phyloP scores from a whole-genome alignment of 768 basidiomycete species.

The Leccinum rimulosum region DNA sequence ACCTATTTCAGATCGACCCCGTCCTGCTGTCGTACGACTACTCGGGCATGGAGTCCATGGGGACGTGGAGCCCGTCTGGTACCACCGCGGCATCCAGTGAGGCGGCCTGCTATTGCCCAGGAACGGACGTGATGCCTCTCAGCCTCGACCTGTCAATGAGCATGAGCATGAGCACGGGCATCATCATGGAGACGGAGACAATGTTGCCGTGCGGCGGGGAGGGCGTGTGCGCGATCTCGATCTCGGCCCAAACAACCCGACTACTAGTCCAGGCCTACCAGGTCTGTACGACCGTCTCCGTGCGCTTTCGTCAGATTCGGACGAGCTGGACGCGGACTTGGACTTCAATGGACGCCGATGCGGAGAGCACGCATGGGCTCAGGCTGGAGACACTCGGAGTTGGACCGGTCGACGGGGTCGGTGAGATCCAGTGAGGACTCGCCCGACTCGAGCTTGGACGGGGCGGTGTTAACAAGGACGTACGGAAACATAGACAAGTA shows the following conservation, averaged over 20 bases:
- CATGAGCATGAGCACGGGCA: neutral
- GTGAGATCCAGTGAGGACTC: neutral
- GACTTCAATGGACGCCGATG: neutral
- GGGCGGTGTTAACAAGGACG: neutral
- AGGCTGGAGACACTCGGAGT: neutral
- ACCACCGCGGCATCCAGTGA: neutral
- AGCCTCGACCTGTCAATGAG: neutral
- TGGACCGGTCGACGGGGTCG: neutral
- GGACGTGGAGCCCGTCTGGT: too few species aligned
- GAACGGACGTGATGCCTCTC: neutral
- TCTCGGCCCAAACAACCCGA: neutral
- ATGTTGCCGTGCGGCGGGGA: neutral
- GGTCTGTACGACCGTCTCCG: neutral
- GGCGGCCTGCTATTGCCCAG: neutral
- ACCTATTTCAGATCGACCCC: slow-evolving; percentile 28
- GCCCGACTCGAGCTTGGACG: slow-evolving; percentile 5
- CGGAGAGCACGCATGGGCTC: neutral
- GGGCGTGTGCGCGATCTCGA: neutral
- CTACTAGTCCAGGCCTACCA: neutral
- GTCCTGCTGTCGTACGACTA: slow-evolving; percentile 20
- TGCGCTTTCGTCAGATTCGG: neutral
- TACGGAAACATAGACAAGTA: neutral
- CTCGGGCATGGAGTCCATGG: neutral
- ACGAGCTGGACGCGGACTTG: neutral
- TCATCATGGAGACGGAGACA: neutral